Base-by-base conservation (phyloP, 2,329 filamentous ascomycete genomes). In the Metarhizium brunneum region DNA sequence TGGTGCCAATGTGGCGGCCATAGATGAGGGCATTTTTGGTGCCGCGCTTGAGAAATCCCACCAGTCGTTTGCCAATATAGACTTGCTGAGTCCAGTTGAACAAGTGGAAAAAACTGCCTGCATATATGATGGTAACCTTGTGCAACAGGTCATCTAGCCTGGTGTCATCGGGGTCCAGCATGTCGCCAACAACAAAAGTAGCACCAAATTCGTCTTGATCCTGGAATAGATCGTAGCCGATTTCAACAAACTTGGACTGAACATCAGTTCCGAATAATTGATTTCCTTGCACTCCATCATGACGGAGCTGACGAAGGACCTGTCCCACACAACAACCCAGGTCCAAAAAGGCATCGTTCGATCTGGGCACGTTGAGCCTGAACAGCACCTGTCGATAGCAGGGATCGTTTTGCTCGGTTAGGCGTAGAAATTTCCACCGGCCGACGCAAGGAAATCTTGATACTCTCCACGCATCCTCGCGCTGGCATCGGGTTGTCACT, bases 151-250 rank as follows among this genome's bases (percentile, higher is more conserved):
- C 56, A 3, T 65, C 60, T 5, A 76, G 64, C 2, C 65, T 64
- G 16, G 59, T 60, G 54, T 76, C 71, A 13, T 68, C 66, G 6
- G 69, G 71, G 53, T 74, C 69, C 10, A 81, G 65, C 57, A 82
- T 66, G 57, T 83, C 76, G 20, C 77, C 80, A 3, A 72, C 62
- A 35, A 84, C 66, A 58, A 84, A 82, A 2, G 69, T 71, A 2
- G 73, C 72, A 20, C 69, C 69, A 5, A 83, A 67, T 38, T 55
- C 71, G n/a, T 69, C 63, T 30, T 75, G 73, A 58, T 87, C 85
- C 49, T 76, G 74, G 68, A 87, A 88, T 20, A 88, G 72, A 54
- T 85, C 81, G 65, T 85, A 83, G 32, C 82, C 82, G n/a, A 81
- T 66, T 11, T 81, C 73, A 53, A 83, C 72, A 60, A 83, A 80